These are phyloP conservation scores for Ogataea philodendri DNA, from an alignment of 805 yeast genomes.

Conservation along the genomic window DNA sequence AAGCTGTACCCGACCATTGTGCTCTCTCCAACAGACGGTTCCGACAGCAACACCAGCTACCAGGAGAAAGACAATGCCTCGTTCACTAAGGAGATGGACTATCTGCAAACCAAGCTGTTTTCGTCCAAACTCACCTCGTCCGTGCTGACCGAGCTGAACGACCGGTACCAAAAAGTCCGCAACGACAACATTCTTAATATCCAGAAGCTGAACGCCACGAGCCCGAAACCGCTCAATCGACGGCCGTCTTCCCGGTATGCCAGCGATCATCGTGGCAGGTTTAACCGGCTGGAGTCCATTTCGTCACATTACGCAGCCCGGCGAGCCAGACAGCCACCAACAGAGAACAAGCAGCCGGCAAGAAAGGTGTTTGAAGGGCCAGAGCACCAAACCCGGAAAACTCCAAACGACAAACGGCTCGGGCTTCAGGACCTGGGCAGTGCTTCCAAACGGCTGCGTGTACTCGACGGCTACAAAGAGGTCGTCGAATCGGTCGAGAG, in stretches of 20 bases:
- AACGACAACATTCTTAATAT: conserved; percentile 26
- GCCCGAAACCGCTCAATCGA: conserved; percentile 25
- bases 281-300: conserved; percentile 51
- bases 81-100: conserved; percentile 31
- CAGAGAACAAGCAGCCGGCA: conserved; percentile 1
- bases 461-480: conserved; percentile 26
- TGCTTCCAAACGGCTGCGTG: conserved; percentile 31
- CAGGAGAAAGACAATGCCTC: conserved; percentile 30
- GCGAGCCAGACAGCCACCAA: conserved; percentile 18
- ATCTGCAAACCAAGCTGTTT: conserved; percentile 44
- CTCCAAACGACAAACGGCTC: conserved; percentile 30
- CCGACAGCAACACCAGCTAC: conserved; percentile 28
- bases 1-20: conserved; percentile 26
- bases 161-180: conserved; percentile 40
- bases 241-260: conserved; percentile 41
- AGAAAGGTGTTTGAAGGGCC: conserved; percentile 10
- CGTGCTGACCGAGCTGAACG: conserved; percentile 44
- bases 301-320: conserved; percentile 46
- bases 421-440: conserved; percentile 26
- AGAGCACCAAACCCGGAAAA: conserved; percentile 3
- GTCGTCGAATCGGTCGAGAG: conserved; percentile 22
- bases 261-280: conserved; percentile 43
- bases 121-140: conserved; percentile 46
- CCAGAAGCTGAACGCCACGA: conserved; percentile 25
- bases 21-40: conserved; percentile 19